These are phyloP conservation scores for Escovopsis sp. DNA, from an alignment of 2,329 filamentous ascomycete species.

Conservation along the genomic window DNA sequence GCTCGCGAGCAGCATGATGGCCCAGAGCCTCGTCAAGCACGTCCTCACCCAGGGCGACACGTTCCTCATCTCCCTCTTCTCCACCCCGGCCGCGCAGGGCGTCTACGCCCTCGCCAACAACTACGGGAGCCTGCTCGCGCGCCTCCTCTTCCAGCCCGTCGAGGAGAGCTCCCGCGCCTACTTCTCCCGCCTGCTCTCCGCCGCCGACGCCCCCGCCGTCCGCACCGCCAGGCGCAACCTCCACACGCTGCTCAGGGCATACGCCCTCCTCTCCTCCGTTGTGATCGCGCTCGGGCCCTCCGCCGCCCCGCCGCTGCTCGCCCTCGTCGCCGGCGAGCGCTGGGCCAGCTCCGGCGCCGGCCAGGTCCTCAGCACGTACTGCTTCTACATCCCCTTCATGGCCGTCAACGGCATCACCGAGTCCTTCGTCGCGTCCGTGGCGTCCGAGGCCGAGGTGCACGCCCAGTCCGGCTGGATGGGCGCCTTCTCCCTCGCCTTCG, in stretches of 20 bases:
- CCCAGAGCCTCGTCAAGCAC: conserved; percentile 85
- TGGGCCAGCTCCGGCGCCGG: conserved; percentile 67
- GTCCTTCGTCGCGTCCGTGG: conserved; percentile 82
- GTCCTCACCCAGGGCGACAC: conserved; percentile 89
- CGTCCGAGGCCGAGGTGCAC: conserved; percentile 59
- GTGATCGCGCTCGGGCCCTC: conserved; percentile 59
- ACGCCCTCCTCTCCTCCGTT: conserved; percentile 57
- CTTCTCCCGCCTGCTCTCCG: conserved; percentile 63
- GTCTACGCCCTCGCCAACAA: conserved; percentile 89
- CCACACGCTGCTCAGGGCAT: conserved; percentile 51
- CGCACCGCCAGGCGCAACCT: conserved; percentile 38
- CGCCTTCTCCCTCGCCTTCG: conserved; percentile 64
- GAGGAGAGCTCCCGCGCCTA: conserved; percentile 87
- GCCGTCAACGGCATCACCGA: conserved; percentile 86
- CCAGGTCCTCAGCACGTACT: conserved; percentile 62
- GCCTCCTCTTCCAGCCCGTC: conserved; percentile 84
- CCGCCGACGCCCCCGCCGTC: conserved; percentile 17
- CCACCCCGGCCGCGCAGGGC: conserved; percentile 68
- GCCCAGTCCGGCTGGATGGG: conserved; percentile 74
- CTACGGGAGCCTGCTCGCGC: conserved; percentile 77
- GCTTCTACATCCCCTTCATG: conserved; percentile 84
- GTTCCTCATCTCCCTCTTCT: conserved; percentile 66
- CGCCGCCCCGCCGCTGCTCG: conserved; percentile 58
- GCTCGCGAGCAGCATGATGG: conserved; percentile 67
- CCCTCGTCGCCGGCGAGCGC: conserved; percentile 57